Evolutionary conservation across 78 protist species (phyloP), one percentile per base, ranked within the genome.

Genomic region (Isochrysis galbana): DNA sequence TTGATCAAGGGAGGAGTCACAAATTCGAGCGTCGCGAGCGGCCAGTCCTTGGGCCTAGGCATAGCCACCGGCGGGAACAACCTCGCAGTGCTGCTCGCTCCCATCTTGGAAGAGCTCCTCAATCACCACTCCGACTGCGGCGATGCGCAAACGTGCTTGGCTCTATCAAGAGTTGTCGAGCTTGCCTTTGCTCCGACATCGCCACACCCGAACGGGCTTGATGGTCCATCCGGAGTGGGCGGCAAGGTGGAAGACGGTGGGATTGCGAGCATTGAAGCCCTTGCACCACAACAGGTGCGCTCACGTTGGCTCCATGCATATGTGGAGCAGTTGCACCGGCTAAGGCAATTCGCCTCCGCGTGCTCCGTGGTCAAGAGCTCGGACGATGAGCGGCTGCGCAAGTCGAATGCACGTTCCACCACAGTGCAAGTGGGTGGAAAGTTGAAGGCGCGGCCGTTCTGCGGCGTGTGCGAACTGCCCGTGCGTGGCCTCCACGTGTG

Each of bases 401-500:
- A 26, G 80, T 1, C 17, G 39, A 1, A 4, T 2, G 17, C 23
- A 19, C 41, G 2, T 2, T 70, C 80, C 19, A 70, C 80, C 23
- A 34, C 80, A 41, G 41, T 70, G 44, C 14, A 1, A 19, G 22
- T 70, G 29, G 17, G 34, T 41, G 23, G 42, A 34, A 23, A 11
- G 74, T n/a, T 29, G 32, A 23, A 11, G 32, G 36, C 11, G 74
- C 19, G 80, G 39, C 39, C 39, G 14, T 70, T 1, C 67, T 89
- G 91, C 82, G 38, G 54, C 23, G 36, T 89, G 45, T 54, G 72
- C 89, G 69, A 78, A 14, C 38, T 91, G 78, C 91, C 96, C 14
- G 96, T 95, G 26, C 91, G 88, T 25, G 96, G 96, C 22, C 39
- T 47, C 45, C 93, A 70, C 70, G 93, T 87, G 26, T 95, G 97